phyloP scores from a whole-genome alignment of 2,329 filamentous ascomycete genomes.

The Exophiala spinifera region DNA sequence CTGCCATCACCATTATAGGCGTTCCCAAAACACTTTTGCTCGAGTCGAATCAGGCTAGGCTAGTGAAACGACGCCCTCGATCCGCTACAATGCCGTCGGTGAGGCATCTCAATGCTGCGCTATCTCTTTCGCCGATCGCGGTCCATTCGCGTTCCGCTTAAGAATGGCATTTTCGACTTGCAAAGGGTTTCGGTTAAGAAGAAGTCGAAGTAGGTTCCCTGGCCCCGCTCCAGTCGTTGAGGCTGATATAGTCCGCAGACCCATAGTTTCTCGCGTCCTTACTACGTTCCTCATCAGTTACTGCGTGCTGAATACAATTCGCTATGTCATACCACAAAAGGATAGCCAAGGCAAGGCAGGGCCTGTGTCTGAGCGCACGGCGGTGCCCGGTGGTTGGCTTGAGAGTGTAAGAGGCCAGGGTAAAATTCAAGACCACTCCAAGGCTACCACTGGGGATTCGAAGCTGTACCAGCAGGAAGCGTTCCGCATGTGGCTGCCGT shows the following conservation, averaged over 20 bases:
- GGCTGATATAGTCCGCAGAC: constrained; percentile 9
- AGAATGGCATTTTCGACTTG: constrained; percentile 21
- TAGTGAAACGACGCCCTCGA: not conserved
- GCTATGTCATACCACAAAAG: constrained; percentile 8
- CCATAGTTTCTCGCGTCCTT: constrained; percentile 21
- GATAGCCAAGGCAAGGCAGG: not conserved
- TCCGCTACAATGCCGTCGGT: constrained; percentile 17
- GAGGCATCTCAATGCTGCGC: constrained; percentile 24
- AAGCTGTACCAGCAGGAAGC: not conserved
- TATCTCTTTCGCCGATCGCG: constrained; percentile 27
- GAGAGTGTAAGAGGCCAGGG: too few relatives aligned
- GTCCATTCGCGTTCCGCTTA: constrained; percentile 26
- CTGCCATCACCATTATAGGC: not conserved
- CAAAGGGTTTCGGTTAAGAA: constrained; percentile 25
- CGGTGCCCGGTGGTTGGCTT: too few relatives aligned
- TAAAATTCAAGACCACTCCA: too few relatives aligned
- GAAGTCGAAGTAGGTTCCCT: constrained; percentile 18
- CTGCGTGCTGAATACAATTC: constrained; percentile 17
- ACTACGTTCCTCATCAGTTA: constrained; percentile 23
- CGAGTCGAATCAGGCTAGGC: not conserved
- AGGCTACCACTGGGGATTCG: not conserved
- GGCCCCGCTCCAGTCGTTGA: not conserved
- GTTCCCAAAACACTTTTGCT: not conserved
- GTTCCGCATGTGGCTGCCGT: constrained; percentile 24
- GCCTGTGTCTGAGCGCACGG: not conserved